A percentile compares a stretch with the other conserved stretches of the same genome.
Conservation (phyloP, 805 yeast species). For the Torulaspora franciscae region DNA sequence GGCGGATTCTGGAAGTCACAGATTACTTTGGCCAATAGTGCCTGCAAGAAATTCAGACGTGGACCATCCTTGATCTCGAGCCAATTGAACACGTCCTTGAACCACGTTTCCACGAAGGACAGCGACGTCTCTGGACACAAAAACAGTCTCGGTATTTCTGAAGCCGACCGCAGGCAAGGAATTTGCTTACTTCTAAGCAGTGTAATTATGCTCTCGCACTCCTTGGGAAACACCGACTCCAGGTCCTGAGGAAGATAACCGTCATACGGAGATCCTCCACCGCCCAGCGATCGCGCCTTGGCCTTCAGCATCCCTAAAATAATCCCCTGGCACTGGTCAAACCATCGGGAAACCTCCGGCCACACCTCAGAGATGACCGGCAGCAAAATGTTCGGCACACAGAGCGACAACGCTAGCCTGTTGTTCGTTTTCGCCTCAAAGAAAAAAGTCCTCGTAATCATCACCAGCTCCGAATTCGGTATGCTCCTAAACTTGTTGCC, state of each 20-base stretch:
- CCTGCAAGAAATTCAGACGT: constrained; percentile 27
- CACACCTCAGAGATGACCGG: constrained; percentile 35
- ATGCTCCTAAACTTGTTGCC: constrained; percentile 31
- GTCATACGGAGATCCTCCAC: background rate
- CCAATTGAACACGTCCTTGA: constrained; percentile 40
- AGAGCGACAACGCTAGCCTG: constrained; percentile 36
- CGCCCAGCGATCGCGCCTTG: background rate
- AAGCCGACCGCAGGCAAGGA: constrained; percentile 30
- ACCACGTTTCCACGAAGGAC: constrained; percentile 37
- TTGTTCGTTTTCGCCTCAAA: constrained; percentile 17
- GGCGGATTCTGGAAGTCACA: constrained; percentile 24
- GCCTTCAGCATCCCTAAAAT: constrained; percentile 12
- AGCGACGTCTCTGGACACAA: constrained; percentile 32
- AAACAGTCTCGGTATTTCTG: constrained; percentile 37
- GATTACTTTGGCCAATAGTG: constrained; percentile 27
- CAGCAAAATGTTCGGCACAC: constrained; percentile 27
- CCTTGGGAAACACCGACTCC: constrained; percentile 17
- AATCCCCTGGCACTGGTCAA: constrained; percentile 29
- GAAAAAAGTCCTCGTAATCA: constrained; percentile 36
- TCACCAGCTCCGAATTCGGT: constrained; percentile 30
- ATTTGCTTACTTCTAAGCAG: constrained; percentile 31
- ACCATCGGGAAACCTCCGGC: constrained; percentile 29
- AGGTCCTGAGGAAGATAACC: constrained; percentile 18
- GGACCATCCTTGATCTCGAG: constrained; percentile 42
- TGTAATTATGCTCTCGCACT: constrained; percentile 25